Evolutionary conservation across 306 rosid genomes (phyloP).

Genomic region (Vigna nakashimae): DNA sequence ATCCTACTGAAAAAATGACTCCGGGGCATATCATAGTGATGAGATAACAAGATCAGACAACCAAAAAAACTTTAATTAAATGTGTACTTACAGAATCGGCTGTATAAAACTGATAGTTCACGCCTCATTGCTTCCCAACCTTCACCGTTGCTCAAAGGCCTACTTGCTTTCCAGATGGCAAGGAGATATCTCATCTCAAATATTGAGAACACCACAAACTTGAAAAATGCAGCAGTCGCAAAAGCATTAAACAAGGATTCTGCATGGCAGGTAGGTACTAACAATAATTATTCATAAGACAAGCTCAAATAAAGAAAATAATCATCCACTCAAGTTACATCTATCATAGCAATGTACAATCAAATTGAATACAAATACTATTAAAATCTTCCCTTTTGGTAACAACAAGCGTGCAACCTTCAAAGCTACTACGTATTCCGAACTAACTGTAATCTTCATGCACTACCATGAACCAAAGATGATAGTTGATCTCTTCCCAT

Average conservation of each 20-base stretch:
- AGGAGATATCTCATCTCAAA: slow-evolving; percentile 99
- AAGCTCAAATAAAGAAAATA: slow-evolving; percentile 27
- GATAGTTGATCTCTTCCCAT: not conserved
- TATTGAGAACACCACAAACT: slow-evolving; percentile 96
- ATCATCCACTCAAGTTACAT: slow-evolving; percentile 28
- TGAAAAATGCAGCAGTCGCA: slow-evolving; percentile 99
- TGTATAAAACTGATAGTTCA: slow-evolving; percentile 92
- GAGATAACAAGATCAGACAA: slow-evolving; percentile 32
- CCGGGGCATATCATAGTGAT: slow-evolving; percentile 13
- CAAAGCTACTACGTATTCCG: not conserved
- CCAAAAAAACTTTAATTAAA: slow-evolving; percentile 8
- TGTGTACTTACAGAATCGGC: slow-evolving; percentile 91
- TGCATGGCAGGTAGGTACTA: slow-evolving; percentile 51
- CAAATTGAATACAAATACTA: slow-evolving; percentile 10
- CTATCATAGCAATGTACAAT: slow-evolving; percentile 22
- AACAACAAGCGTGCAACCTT: not conserved
- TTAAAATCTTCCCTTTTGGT: not conserved
- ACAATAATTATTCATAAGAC: slow-evolving; percentile 33
- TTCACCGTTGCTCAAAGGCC: slow-evolving; percentile 89
- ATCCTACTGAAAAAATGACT: slow-evolving; percentile 11
- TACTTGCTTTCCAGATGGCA: slow-evolving; percentile 98
- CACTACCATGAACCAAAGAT: not conserved
- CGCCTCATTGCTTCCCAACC: slow-evolving; percentile 99
- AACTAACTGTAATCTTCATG: not conserved
- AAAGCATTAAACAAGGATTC: slow-evolving; percentile 96